phyloP scores from a whole-genome alignment of 2,329 filamentous ascomycete genomes.

The Fusarium papillatum region DNA sequence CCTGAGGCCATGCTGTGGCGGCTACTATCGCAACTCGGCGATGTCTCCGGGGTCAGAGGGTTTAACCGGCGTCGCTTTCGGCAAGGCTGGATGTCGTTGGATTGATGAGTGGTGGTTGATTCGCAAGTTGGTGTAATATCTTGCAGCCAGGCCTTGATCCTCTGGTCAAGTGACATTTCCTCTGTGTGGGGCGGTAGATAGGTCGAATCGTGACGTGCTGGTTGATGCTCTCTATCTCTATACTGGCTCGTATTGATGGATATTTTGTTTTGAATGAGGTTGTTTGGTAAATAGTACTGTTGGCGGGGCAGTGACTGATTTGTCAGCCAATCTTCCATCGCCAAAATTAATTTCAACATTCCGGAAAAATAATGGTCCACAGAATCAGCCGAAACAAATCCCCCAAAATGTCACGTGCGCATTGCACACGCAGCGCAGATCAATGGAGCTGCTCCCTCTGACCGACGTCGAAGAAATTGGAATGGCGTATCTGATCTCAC shows the following conservation, averaged over 20 bases:
- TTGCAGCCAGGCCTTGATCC: conserved; percentile 1
- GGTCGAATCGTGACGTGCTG: not conserved
- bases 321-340: too few species aligned
- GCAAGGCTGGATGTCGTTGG: not conserved
- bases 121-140: not conserved
- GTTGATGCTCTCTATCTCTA: not conserved
- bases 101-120: not conserved
- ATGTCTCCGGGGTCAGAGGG: conserved; percentile 4
- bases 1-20: not conserved
- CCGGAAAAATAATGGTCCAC: too few species aligned
- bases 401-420: too few species aligned
- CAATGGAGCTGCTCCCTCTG: too few species aligned
- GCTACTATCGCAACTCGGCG: not conserved
- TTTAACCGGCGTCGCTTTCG: conserved; percentile 12
- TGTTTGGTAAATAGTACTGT: not conserved
- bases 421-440: too few species aligned
- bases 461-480: too few species aligned
- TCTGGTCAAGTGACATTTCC: conserved; percentile 4
- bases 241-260: not conserved
- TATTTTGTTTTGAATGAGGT: not conserved
- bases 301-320: too few species aligned
- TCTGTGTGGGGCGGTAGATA: not conserved
- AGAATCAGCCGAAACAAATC: too few species aligned
- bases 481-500: too few species aligned
- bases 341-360: too few species aligned